Evolutionary conservation across 768 basidiomycete species (phyloP).

Genomic region (Amylocystis lapponica): DNA sequence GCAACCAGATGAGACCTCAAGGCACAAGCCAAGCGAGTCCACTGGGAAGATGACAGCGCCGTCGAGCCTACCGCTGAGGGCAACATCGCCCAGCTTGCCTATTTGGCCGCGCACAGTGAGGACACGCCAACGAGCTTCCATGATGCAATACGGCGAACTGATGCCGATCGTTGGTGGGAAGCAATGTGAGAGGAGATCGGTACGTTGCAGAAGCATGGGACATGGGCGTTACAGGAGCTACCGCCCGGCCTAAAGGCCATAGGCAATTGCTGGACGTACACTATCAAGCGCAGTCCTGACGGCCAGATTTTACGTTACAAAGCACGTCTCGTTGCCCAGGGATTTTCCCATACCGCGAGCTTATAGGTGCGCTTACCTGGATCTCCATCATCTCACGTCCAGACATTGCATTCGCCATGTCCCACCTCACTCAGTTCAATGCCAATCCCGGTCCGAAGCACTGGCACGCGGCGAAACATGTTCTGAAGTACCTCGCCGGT

Average conservation of each 20-base stretch:
- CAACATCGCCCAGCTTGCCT: not conserved
- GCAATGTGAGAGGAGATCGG: constrained; percentile 6
- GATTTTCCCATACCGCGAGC: constrained; percentile 34
- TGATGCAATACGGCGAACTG: not conserved
- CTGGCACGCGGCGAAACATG: constrained; percentile 32
- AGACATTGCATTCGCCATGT: too few relatives aligned
- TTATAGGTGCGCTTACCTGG: too few relatives aligned
- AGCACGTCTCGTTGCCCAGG: constrained; percentile 37
- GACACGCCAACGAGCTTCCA: not conserved
- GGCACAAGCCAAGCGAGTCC: too few relatives aligned
- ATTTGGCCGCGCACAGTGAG: not conserved
- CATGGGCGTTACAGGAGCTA: constrained; percentile 6
- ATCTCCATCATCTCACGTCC: constrained; percentile 28
- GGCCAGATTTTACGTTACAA: constrained; percentile 34
- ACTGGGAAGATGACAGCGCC: not conserved
- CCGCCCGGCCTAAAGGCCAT: constrained; percentile 28
- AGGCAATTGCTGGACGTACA: constrained; percentile 36
- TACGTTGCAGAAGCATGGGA: not conserved
- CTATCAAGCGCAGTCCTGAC: constrained; percentile 30
- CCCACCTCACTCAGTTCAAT: too few relatives aligned
- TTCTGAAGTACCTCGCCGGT: constrained; percentile 33
- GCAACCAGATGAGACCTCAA: too few relatives aligned
- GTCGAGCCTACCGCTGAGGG: too few relatives aligned
- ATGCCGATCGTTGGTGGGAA: constrained; percentile 2
- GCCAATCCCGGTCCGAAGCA: constrained; percentile 24